Conservation (phyloP, 2,329 filamentous ascomycete genomes). For the Beauveria sp. region DNA sequence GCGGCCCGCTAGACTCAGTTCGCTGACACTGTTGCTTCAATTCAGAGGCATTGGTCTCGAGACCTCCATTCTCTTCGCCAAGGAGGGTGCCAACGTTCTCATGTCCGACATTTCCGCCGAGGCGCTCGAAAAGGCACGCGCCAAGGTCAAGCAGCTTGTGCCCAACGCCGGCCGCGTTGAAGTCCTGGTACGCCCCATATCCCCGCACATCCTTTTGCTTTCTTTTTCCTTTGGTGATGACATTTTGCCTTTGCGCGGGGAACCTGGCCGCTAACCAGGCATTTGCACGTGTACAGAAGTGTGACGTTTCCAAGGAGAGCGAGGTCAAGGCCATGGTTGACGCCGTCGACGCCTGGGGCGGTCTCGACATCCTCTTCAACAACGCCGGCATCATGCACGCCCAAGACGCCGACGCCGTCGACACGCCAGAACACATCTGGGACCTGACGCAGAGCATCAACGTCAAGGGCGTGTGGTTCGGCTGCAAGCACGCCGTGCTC, state of each 20-base stretch:
- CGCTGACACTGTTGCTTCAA: background rate
- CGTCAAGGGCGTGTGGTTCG: slow-evolving; percentile 97
- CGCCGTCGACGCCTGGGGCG: slow-evolving; percentile 73
- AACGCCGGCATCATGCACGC: slow-evolving; percentile 97
- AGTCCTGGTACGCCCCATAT: slow-evolving; percentile 36
- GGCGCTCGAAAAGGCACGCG: slow-evolving; percentile 67
- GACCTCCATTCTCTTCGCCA: slow-evolving; percentile 80
- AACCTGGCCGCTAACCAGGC: background rate
- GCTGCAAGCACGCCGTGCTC: slow-evolving; percentile 83
- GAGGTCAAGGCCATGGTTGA: slow-evolving; percentile 71
- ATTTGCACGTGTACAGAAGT: slow-evolving; percentile 21
- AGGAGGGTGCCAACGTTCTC: slow-evolving; percentile 78
- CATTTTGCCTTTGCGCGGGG: too few species aligned
- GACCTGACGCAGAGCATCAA: slow-evolving; percentile 91
- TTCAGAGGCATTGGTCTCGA: slow-evolving; percentile 84
- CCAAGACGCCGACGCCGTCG: slow-evolving; percentile 69
- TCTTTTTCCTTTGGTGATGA: background rate
- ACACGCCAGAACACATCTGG: slow-evolving; percentile 87
- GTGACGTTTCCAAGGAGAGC: slow-evolving; percentile 80
- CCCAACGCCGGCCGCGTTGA: slow-evolving; percentile 55
- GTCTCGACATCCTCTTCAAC: slow-evolving; percentile 90
- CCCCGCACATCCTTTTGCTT: background rate
- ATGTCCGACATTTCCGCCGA: slow-evolving; percentile 78
- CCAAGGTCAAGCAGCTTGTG: slow-evolving; percentile 67
- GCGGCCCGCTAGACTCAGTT: background rate